These are phyloP conservation scores for Pulveroboletus sp. DNA, from an alignment of 768 basidiomycete genomes.

Conservation along the genomic window DNA sequence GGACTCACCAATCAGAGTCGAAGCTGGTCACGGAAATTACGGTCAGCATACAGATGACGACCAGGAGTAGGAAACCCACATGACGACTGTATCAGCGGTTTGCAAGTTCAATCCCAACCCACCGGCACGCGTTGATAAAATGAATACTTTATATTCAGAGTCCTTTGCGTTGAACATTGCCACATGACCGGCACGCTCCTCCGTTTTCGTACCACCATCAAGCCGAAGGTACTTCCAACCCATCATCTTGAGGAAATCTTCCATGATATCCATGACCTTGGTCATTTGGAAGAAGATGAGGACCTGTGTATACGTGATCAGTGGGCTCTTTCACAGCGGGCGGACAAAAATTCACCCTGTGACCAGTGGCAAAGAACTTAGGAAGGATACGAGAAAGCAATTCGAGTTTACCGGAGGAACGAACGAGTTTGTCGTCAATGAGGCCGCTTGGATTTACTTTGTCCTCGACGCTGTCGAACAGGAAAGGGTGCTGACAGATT, in stretches of 20 bases:
- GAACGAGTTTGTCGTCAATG: constrained; percentile 81
- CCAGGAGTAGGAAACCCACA: constrained; percentile 48
- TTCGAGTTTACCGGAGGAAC: constrained; percentile 93
- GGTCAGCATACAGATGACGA: constrained; percentile 6
- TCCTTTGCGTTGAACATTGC: constrained; percentile 85
- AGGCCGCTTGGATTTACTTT: constrained; percentile 81
- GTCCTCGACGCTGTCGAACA: constrained; percentile 94
- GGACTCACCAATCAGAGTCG: constrained; percentile 66
- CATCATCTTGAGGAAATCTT: constrained; percentile 89
- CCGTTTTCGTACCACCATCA: constrained; percentile 96
- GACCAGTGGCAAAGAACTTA: constrained; percentile 89
- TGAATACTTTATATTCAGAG: constrained; percentile 89
- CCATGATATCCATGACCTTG: constrained; percentile 98
- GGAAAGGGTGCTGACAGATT: constrained; percentile 96
- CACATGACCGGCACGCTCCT: constrained; percentile 87
- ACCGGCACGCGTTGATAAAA: constrained; percentile 90
- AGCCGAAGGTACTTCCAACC: constrained; percentile 85
- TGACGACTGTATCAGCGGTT: constrained; percentile 94
- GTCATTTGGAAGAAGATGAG: constrained; percentile 99
- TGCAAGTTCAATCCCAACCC: constrained; percentile 94
- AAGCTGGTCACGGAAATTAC: constrained; percentile 43
- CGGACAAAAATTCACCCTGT: constrained; percentile 58
- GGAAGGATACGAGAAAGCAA: constrained; percentile 87
- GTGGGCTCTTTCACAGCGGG: neutral
- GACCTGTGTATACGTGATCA: constrained; percentile 48